Percentiles rank a stretch among this genome's conserved stretches.
phyloP scores from a whole-genome alignment of 2,329 filamentous ascomycete genomes.

The Xylaria arbuscula region DNA sequence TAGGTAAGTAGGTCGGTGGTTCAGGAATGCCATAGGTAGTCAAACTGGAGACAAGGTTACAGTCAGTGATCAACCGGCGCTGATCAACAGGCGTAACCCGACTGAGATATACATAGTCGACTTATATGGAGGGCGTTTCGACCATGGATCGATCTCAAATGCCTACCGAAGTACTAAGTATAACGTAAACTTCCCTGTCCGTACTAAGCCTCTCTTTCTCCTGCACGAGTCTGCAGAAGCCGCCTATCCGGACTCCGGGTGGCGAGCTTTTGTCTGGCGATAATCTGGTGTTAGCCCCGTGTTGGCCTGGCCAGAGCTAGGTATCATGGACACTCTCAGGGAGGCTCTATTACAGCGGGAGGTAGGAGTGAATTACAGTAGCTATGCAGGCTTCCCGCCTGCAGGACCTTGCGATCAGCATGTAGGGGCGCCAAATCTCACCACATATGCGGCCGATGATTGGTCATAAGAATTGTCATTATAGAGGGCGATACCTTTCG shows the following conservation, averaged over 20 bases:
- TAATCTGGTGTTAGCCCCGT: conserved; percentile 7
- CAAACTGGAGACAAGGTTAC: conserved; percentile 11
- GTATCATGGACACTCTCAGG: neutral
- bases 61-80: conserved; percentile 5
- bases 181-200: neutral
- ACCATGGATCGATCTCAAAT: conserved; percentile 15
- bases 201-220: neutral
- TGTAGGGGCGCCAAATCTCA: conserved; percentile 2
- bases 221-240: conserved; percentile 16
- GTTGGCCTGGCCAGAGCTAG: neutral
- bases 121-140: conserved; percentile 2
- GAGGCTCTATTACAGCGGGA: conserved; percentile 13
- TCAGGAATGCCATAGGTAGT: conserved; percentile 6
- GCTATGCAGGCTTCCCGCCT: conserved; percentile 22
- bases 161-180: neutral
- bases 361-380: conserved; percentile 16
- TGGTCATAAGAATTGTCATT: conserved; percentile 2
- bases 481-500: neutral
- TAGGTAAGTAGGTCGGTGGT: neutral
- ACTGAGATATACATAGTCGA: neutral
- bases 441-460: conserved; percentile 1
- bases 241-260: conserved; percentile 18
- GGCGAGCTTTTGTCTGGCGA: conserved; percentile 6
- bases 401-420: conserved; percentile 12
- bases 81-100: neutral